Evolutionary conservation across 352 stramenopile genomes (phyloP), one percentile per base, ranked within the genome.

Genomic region (Globisporangium uncinulatum): DNA sequence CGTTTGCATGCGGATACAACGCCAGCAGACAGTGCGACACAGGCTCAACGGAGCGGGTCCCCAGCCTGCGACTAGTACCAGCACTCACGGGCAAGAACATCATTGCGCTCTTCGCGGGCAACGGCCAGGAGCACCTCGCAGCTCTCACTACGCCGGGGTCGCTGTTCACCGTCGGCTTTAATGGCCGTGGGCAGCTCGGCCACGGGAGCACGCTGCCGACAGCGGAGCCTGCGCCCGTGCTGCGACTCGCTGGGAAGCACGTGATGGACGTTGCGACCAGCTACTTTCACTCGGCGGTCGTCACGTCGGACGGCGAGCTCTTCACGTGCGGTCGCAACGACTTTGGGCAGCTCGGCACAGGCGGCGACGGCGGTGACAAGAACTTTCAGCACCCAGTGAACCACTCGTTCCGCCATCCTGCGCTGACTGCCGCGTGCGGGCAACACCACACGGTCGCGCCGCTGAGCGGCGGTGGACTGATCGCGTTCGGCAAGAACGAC

Each of bases 401-500:
- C 20, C 81, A 67, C 46, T 92, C 83, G 47, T 71, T 66, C 48
- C 56, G 55, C 10, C 67, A 57, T 19, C 61, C 71, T 8, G 76
- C 95, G 20, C 62, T 87, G 29, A 77, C 76, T 1, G 71, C 97
- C 24, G 89, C 87, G 4, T 97, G 89, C 51, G 89, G 89, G 7
- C 88, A 97, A 61, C 92, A 95, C 60, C 91, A 96, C 65, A 96
- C 85, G n/a, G 49, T 92, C 31, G 84, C 82, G 19, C 76, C 78
- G 1, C 48, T 89, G 5, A 63, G 72, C 1, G 65, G 68, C 19
- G 88, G 89, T 19, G 75, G 77, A 3, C 67, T 97, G 14, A 87
- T 86, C 39, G 80, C 81, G 8, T 97, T 94, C 55, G 92, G 92
- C 6, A 97, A 97, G 70, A 97, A 97, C 62, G 91, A 97, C 31